A percentile compares a stretch with the other conserved stretches of the same genome.
Conservation (phyloP, 2,329 filamentous ascomycete species). For the Colletotrichum phormii region DNA sequence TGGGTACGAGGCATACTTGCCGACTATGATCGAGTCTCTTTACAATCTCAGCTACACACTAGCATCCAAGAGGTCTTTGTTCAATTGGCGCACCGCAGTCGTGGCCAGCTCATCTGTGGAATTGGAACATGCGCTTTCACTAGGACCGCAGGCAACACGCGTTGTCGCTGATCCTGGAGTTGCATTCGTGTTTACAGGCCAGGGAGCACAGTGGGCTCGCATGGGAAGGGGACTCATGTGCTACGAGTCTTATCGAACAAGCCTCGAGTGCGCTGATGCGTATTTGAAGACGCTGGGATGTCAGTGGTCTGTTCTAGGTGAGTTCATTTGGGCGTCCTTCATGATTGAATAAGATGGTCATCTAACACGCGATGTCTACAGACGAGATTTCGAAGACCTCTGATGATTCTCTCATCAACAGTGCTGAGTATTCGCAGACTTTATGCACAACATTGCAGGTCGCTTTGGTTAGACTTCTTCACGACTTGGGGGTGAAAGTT, state of each 20-base stretch:
- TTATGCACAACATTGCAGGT: constrained; percentile 57
- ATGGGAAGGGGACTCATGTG: constrained; percentile 38
- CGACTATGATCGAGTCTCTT: constrained; percentile 8
- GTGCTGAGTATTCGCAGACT: constrained; percentile 46
- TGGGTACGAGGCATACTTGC: constrained; percentile 41
- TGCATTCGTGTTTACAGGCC: constrained; percentile 44
- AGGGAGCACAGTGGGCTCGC: constrained; percentile 42
- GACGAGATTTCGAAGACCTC: constrained; percentile 38
- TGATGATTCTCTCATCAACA: constrained; percentile 1
- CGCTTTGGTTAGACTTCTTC: constrained; percentile 50
- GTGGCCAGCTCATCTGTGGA: not conserved
- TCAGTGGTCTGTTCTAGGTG: constrained; percentile 47
- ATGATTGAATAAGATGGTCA: too few species aligned
- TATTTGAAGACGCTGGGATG: constrained; percentile 47
- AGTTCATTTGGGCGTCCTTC: constrained; percentile 1
- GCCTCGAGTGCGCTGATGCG: constrained; percentile 47
- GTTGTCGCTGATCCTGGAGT: constrained; percentile 36
- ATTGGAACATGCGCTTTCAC: not conserved
- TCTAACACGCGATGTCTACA: not conserved
- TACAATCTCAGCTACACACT: constrained; percentile 32
- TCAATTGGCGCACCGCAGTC: constrained; percentile 6
- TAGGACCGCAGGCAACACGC: not conserved
- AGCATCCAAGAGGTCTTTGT: not conserved
- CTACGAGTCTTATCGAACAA: constrained; percentile 53
- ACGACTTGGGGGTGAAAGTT: constrained; percentile 43